These are phyloP conservation scores for Dichomitus squalens DNA, from an alignment of 1,284 basidiomycete genomes.

Conservation along the genomic window DNA sequence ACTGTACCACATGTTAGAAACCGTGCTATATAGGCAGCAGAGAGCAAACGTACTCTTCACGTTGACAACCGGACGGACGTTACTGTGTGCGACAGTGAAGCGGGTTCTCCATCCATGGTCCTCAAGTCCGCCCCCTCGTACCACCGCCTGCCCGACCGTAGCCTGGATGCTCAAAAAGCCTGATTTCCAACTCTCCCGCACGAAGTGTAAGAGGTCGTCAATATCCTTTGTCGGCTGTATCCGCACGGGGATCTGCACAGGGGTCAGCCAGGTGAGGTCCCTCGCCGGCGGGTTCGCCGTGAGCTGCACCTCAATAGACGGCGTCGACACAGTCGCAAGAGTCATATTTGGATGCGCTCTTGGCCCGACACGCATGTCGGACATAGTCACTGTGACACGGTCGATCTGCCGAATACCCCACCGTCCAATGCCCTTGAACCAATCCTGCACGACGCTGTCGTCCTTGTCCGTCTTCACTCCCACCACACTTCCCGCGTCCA, in stretches of 20 bases:
- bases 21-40: neutral
- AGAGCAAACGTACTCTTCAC: slow-evolving; percentile 50
- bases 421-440: slow-evolving; percentile 68
- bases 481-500: slow-evolving; percentile 64
- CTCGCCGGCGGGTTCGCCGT: slow-evolving; percentile 53
- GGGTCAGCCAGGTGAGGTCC: slow-evolving; percentile 60
- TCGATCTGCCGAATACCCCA: slow-evolving; percentile 62
- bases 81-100: slow-evolving; percentile 43
- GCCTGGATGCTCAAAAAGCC: slow-evolving; percentile 51
- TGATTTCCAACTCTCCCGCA: slow-evolving; percentile 58
- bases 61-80: slow-evolving; percentile 48
- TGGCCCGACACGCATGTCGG: slow-evolving; percentile 50
- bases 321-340: slow-evolving; percentile 49
- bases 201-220: slow-evolving; percentile 50
- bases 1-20: slow-evolving; percentile 42
- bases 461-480: slow-evolving; percentile 51
- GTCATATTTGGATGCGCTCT: slow-evolving; percentile 38
- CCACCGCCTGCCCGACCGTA: slow-evolving; percentile 41
- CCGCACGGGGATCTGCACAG: slow-evolving; percentile 52
- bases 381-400: slow-evolving; percentile 56
- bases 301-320: slow-evolving; percentile 56
- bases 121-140: slow-evolving; percentile 53
- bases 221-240: slow-evolving; percentile 58
- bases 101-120: slow-evolving; percentile 52
- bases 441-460: slow-evolving; percentile 41